Evolutionary conservation across 163 green algal genomes (phyloP), one percentile per base, ranked within the genome.

Genomic region (Chlorella variabilis): DNA sequence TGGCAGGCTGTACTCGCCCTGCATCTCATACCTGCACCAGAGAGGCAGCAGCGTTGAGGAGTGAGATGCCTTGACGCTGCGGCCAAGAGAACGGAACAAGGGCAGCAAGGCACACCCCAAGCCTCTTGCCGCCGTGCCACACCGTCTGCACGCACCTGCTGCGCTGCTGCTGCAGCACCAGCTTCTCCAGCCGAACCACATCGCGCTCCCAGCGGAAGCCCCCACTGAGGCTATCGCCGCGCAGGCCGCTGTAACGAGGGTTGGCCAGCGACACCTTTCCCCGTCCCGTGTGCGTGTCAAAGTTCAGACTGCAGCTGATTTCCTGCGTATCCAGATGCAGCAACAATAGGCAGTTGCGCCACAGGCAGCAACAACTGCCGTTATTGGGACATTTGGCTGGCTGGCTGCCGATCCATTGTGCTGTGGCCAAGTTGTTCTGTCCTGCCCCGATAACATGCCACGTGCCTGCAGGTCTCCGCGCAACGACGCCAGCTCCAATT

Each of bases 401-500:
- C n/a, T n/a, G n/a, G n/a, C n/a, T n/a, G n/a, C n/a, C n/a, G n/a
- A n/a, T n/a, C n/a, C n/a, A n/a, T n/a, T n/a, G n/a, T n/a, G n/a
- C n/a, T n/a, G n/a, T n/a, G n/a, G n/a, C n/a, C n/a, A n/a, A n/a
- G n/a, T n/a, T n/a, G n/a, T n/a, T n/a, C n/a, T n/a, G n/a, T n/a
- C n/a, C n/a, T n/a, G n/a, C n/a, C n/a, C n/a, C n/a, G n/a, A n/a
- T n/a, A n/a, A n/a, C n/a, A n/a, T n/a, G n/a, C n/a, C 27, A 39
- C 0, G 42, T 33, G 59, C 73, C 73, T 80, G 73, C 29, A 98
- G 83, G 13, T 84, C 48, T 5, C 96, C 96, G 13, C 96, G 81
- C 84, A 99, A 88, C 6, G 89, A 96, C 49, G 91, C 96, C 61
- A 98, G 88, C 88, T 99, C 96, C 71, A 99, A 87, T 80, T 98